Base-by-base conservation (phyloP, 2,329 filamentous ascomycete genomes). In the Diaporthe vaccinii region DNA sequence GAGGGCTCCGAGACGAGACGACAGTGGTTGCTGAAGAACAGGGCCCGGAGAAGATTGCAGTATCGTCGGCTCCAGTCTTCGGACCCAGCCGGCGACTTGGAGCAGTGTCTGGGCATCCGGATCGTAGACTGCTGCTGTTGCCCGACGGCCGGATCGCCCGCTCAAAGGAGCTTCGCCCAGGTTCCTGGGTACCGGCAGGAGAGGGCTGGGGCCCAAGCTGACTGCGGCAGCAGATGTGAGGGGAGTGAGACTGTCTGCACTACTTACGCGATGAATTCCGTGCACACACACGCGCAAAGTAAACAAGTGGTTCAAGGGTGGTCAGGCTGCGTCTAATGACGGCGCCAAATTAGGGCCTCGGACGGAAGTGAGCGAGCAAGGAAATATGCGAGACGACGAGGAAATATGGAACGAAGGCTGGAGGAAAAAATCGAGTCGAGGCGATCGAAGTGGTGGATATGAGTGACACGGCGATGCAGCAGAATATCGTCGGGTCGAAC, bases 391-490 rank as follows among this genome's bases (percentile, higher is more conserved):
- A 72, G 68, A 74, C 46, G 51, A 36, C 41, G 39, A 58, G 59
- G 36, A 73, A 59, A 59, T 53, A 46, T n/a, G 46, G 39, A 62
- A 73, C 14, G 74, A 65, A 28, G 62, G 31, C 62, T 39, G n/a
- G 28, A 39, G 41, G n/a, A 9, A 49, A 44, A 46, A 25, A 55
- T 28, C 44, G 65, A 59, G 67, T 59, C 41, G 39, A 51, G 65
- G 58, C 53, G 68, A 76, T 59, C 73, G 73, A 51, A 41, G 25
- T 46, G 55, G 44, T 73, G 58, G 49, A 34, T 73, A 39, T 28
- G 49, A 58, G 73, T 76, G 53, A 73, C 68, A 72, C 75, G 70
- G 69, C 55, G 55, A 58, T 71, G 69, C 73, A 70, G 57, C 46
- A 71, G 55, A 71, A 53, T 62, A 55, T 53, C 36, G 67, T 72